Evolutionary conservation across 352 stramenopile genomes (phyloP).

Genomic region (Globisporangium perplexum): DNA sequence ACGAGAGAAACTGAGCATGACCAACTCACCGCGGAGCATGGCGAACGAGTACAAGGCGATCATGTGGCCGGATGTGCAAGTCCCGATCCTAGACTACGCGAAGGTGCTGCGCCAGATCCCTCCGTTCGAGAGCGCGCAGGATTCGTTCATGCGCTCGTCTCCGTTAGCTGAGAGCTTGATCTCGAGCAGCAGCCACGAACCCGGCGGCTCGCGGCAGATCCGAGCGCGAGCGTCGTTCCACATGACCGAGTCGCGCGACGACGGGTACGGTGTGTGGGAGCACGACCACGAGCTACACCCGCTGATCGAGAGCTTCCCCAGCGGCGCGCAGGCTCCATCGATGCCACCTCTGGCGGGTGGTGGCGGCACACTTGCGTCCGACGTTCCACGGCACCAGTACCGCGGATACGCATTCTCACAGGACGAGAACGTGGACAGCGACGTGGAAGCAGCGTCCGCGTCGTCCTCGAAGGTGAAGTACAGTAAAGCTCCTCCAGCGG

Average conservation of each 20-base stretch:
- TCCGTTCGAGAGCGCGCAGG: conserved; percentile 41
- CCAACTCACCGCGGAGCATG: conserved; percentile 54
- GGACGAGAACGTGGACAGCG: conserved; percentile 67
- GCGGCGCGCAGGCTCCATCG: not conserved
- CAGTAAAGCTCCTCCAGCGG: conserved; percentile 9
- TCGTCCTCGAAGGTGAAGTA: conserved; percentile 18
- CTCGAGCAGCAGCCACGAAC: conserved; percentile 8
- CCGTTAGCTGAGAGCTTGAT: conserved; percentile 59
- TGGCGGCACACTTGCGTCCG: conserved; percentile 2
- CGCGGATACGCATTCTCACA: conserved; percentile 80
- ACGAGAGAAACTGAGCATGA: conserved; percentile 53
- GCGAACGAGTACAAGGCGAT: conserved; percentile 24
- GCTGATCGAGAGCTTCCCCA: conserved; percentile 1
- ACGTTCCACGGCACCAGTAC: conserved; percentile 28
- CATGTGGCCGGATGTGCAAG: conserved; percentile 35
- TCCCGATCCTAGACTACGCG: conserved; percentile 40
- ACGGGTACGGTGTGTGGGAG: conserved; percentile 6
- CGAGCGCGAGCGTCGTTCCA: conserved; percentile 55
- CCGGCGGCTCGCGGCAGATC: conserved; percentile 25
- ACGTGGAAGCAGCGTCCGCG: conserved; percentile 38
- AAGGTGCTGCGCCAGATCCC: conserved; percentile 43
- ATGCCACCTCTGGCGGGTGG: not conserved
- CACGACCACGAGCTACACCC: conserved; percentile 4
- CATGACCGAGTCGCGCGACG: conserved; percentile 16
- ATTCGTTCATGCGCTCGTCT: conserved; percentile 51